Percentiles rank a stretch among this genome's conserved stretches.
phyloP scores from a whole-genome alignment of 495 filamentous ascomycete species.

The Xylaria curta region DNA sequence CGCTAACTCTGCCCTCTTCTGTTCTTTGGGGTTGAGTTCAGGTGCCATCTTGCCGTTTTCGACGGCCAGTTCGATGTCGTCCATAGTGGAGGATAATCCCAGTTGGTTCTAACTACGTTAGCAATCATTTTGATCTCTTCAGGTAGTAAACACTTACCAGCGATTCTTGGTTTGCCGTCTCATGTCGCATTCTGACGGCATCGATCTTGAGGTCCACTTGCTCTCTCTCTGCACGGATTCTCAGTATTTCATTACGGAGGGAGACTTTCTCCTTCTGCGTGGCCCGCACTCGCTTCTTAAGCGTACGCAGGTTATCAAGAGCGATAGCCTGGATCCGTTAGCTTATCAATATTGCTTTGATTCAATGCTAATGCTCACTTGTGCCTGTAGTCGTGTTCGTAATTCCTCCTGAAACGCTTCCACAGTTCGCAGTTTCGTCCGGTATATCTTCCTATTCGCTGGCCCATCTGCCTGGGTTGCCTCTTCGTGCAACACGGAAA shows the following conservation, averaged over 20 bases:
- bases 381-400: constrained; percentile 65
- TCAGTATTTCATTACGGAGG: constrained; percentile 68
- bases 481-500: constrained; percentile 53
- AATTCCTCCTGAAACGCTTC: constrained; percentile 74
- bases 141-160: constrained; percentile 42
- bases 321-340: constrained; percentile 54
- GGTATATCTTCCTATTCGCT: constrained; percentile 57
- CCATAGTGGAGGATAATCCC: constrained; percentile 57
- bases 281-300: constrained; percentile 66
- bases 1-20: constrained; percentile 48
- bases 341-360: neutral
- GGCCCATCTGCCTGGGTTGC: constrained; percentile 46
- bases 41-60: constrained; percentile 52
- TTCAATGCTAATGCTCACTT: constrained; percentile 46
- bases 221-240: constrained; percentile 68
- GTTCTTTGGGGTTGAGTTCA: constrained; percentile 44
- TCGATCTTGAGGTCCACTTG: constrained; percentile 73
- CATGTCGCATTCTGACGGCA: constrained; percentile 66
- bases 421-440: constrained; percentile 66
- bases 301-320: constrained; percentile 69
- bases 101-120: constrained; percentile 49
- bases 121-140: neutral
- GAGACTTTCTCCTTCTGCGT: constrained; percentile 69
- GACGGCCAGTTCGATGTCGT: constrained; percentile 62
- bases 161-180: constrained; percentile 53